A percentile compares a stretch with the other conserved stretches of the same genome.
Conservation (phyloP, 192 early-diverging fungal species). For the Coemansia sp. region DNA sequence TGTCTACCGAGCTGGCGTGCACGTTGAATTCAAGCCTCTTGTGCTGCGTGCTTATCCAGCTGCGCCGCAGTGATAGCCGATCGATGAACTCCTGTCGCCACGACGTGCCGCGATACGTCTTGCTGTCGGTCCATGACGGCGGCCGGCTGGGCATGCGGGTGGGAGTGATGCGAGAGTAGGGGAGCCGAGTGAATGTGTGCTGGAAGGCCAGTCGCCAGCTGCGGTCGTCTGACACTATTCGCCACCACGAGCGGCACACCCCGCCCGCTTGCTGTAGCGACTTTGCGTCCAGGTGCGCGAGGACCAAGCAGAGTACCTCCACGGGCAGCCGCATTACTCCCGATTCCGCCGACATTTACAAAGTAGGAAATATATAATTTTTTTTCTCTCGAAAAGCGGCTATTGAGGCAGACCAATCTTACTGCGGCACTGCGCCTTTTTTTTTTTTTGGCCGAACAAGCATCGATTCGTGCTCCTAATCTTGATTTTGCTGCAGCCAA, state of each 20-base stretch:
- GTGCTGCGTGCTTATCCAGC: slow-evolving; percentile 9
- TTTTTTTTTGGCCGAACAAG: too few relatives aligned
- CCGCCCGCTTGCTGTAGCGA: slow-evolving; percentile 14
- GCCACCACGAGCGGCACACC: slow-evolving; percentile 24
- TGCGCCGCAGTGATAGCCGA: slow-evolving; percentile 11
- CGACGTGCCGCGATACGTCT: background rate
- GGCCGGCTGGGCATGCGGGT: slow-evolving; percentile 6
- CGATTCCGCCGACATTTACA: background rate
- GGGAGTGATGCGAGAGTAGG: slow-evolving; percentile 14
- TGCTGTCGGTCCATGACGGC: background rate
- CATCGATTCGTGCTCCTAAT: too few relatives aligned
- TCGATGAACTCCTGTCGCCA: slow-evolving; percentile 27
- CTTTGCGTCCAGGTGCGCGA: slow-evolving; percentile 16
- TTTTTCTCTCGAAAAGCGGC: too few relatives aligned
- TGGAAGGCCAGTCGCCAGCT: slow-evolving; percentile 33
- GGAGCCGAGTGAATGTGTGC: slow-evolving; percentile 14
- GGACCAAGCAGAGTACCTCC: slow-evolving; percentile 24
- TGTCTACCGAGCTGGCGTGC: slow-evolving; percentile 21
- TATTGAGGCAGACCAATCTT: too few relatives aligned
- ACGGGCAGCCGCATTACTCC: slow-evolving; percentile 13
- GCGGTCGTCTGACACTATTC: slow-evolving; percentile 25
- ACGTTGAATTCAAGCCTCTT: slow-evolving; percentile 17
- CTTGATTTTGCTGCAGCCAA: too few relatives aligned
- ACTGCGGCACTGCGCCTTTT: too few relatives aligned
- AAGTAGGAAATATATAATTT: background rate